phyloP scores from a whole-genome alignment of 306 rosid species.

The Macrotyloma uniflorum region DNA sequence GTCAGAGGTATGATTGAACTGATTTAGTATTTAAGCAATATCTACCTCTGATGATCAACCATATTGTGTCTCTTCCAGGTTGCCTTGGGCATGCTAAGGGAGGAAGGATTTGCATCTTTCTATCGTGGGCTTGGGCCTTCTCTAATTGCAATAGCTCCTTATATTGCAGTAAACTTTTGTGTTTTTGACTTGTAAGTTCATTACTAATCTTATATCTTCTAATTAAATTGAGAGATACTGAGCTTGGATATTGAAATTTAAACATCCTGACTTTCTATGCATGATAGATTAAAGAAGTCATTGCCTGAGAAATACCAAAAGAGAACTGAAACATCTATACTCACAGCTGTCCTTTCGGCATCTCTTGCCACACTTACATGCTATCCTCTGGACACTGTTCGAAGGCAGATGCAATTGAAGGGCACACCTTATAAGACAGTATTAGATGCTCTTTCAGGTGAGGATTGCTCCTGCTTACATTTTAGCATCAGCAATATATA shows the following conservation, averaged over 20 bases:
- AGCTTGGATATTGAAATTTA: conserved; percentile 27
- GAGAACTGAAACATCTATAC: conserved; percentile 71
- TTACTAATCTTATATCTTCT: conserved; percentile 29
- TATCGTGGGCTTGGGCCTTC: conserved; percentile 93
- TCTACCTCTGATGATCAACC: conserved; percentile 28
- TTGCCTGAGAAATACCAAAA: conserved; percentile 80
- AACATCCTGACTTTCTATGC: conserved; percentile 38
- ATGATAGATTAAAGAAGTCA: conserved; percentile 75
- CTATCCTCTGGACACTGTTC: conserved; percentile 85
- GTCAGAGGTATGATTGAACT: conserved; percentile 70
- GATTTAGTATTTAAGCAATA: conserved; percentile 19
- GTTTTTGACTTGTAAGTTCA: conserved; percentile 85
- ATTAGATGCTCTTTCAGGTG: conserved; percentile 83
- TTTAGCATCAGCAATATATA: conserved; percentile 24
- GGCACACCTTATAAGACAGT: conserved; percentile 85
- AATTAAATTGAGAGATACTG: conserved; percentile 21
- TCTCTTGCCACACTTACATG: conserved; percentile 81
- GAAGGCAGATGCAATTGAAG: conserved; percentile 95
- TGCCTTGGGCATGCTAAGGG: conserved; percentile 76
- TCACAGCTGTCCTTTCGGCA: conserved; percentile 75
- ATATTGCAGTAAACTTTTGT: conserved; percentile 87
- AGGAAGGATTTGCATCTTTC: conserved; percentile 82
- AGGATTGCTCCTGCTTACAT: conserved; percentile 33
- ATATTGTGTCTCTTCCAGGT: conserved; percentile 61
- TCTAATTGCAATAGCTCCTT: conserved; percentile 88